Base-by-base conservation (phyloP, 2,329 filamentous ascomycete genomes). In the Sclerotinia glacialis region DNA sequence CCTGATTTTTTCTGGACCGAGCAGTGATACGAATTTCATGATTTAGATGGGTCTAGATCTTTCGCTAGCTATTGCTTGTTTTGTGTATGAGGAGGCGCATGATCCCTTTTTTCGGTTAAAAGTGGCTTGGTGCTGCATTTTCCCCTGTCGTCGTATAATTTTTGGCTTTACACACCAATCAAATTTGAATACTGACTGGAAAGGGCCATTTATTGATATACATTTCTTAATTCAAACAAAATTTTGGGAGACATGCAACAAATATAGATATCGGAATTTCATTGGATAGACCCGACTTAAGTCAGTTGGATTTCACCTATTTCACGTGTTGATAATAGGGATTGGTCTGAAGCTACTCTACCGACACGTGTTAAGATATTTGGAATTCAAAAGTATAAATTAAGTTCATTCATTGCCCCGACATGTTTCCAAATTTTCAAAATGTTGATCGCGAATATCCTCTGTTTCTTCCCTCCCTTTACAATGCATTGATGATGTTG, bases 31-130 rank as follows among this genome's bases (percentile, higher is more conserved):
- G n/a, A 49, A 60, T 60, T 60, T 55, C 47, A 55, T 64, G 49
- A 55, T 56, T 64, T 64, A 46, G 61, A 44, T 26, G 40, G 56
- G 50, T 64, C 61, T 64, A 64, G 61, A 64, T 23, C 42, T 37
- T 23, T 64, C 61, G 61, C 52, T 56, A 56, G 31, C 26, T 46
- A 16, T 47, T 64, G 37, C 61, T 56, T 46, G 18, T 44, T 64
- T 56, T 11, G 60, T 55, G 14, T 2, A 28, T 44, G 49, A 42
- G 42, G 26, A 62, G 23, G 50, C 26, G 23, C 16, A 23, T 64
- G 40, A 64, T 54, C 50, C 26, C 42, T 46, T 59, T 28, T 46
- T 59, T 59, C 40, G 31, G 47, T 44, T 34, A 56, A 31, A 21
- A 34, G 16, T 37, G 59, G 46, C 59, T 50, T 62, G 40, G 54